Evolutionary conservation across 1,139 yeast genomes (phyloP).

Genomic region (Candida tropicalis): DNA sequence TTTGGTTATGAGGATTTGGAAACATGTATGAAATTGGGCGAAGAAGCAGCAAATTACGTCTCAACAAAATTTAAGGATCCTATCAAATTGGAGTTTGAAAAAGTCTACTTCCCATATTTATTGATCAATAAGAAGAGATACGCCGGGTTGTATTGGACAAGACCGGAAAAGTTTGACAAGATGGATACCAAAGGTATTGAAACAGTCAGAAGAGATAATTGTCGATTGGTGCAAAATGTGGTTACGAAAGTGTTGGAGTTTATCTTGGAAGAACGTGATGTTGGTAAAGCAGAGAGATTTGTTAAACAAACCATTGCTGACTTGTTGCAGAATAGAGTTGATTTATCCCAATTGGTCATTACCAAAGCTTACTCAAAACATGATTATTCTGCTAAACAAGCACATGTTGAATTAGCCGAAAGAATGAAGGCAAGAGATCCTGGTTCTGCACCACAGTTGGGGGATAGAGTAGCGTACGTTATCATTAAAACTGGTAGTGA

Average conservation of each 20-base stretch:
- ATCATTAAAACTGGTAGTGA: slow-evolving; percentile 83
- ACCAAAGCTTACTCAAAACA: slow-evolving; percentile 89
- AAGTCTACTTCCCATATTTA: slow-evolving; percentile 92
- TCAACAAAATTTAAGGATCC: slow-evolving; percentile 81
- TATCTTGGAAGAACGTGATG: slow-evolving; percentile 87
- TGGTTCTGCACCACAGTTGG: slow-evolving; percentile 94
- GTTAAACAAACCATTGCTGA: slow-evolving; percentile 91
- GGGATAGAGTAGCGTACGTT: slow-evolving; percentile 98
- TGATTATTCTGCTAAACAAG: slow-evolving; percentile 95
- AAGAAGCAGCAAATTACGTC: slow-evolving; percentile 90
- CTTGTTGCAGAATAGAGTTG: slow-evolving; percentile 85
- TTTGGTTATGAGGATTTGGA: slow-evolving; percentile 85
- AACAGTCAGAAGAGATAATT: slow-evolving; percentile 96
- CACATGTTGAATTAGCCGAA: slow-evolving; percentile 95
- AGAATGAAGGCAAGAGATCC: slow-evolving; percentile 96
- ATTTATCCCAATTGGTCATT: slow-evolving; percentile 89
- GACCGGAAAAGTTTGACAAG: slow-evolving; percentile 85
- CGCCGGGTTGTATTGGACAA: slow-evolving; percentile 97
- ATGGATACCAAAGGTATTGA: slow-evolving; percentile 99
- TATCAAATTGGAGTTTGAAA: slow-evolving; percentile 93
- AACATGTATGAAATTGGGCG: slow-evolving; percentile 88
- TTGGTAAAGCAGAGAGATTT: slow-evolving; percentile 81
- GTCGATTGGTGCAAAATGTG: slow-evolving; percentile 91
- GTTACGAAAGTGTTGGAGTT: slow-evolving; percentile 87
- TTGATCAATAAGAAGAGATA: slow-evolving; percentile 94